Evolutionary conservation across 2,329 filamentous ascomycete species (phyloP), one percentile per base, ranked within the genome.

Genomic region (Trichoderma sp.): DNA sequence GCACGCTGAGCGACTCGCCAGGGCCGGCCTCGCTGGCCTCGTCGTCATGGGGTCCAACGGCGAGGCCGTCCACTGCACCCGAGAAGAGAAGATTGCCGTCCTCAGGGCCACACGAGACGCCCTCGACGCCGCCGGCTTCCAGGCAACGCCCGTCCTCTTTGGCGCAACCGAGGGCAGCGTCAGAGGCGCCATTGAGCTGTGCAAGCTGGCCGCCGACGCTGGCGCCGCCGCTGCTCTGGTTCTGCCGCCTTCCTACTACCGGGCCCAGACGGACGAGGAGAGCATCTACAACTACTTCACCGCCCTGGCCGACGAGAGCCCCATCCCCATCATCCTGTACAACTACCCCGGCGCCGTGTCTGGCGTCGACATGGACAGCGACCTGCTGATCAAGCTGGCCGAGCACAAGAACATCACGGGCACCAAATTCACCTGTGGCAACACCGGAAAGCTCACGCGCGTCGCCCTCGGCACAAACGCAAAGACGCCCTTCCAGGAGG

Each of bases 31-130:
- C 13, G 91, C 90, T 59, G 93, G 93, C 43, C 86, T 97, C 30
- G 91, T 96, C 54, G 91, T 90, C 73, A 93, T 96, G 90, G 93
- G 94, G 71, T 96, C 93, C 73, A 97, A 96, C 80, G 93, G 93
- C 70, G 93, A 97, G 83, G 93, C 93, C 28, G 91, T 93, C 68
- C 93, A 97, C 83, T 90, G 94, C 75, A 92, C 90, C 66, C 87
- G 88, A 55, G 87, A 90, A 71, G 93, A 97, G 81, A 94, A 94
- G 79, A 79, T 88, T 59, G 86, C 87, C 37, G 90, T 96, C 72
- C 95, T 91, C 21, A 84, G 84, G 76, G 91, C 93, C 65, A 95
- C 92, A 10, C 89, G 93, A 68, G 90, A 93, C 77, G 93, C 93
- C 21, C 86, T 97, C 59, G 91, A 96, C 77, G 90, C 89, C 59